Percentiles rank a stretch among this genome's conserved stretches.
phyloP scores from a whole-genome alignment of 2,329 filamentous ascomycete genomes.

The Clarireedia hainanense region DNA sequence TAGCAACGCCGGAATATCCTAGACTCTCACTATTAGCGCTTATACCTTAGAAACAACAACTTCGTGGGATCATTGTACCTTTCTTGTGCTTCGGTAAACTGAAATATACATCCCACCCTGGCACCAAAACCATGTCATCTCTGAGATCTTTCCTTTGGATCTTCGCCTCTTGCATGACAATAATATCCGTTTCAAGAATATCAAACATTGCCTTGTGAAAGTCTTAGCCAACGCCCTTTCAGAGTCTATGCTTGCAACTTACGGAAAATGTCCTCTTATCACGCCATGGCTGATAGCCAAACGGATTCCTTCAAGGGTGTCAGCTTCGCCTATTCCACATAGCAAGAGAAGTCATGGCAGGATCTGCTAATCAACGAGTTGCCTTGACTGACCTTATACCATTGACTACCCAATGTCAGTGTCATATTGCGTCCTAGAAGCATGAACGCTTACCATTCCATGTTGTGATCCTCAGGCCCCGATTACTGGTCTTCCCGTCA shows the following conservation, averaged over 20 bases:
- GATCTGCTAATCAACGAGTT: not conserved
- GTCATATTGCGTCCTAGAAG: not conserved
- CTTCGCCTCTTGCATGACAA: slow-evolving; percentile 93
- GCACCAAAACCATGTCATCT: slow-evolving; percentile 93
- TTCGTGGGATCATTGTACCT: slow-evolving; percentile 41
- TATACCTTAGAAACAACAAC: not conserved
- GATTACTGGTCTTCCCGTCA: slow-evolving; percentile 28
- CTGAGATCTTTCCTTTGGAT: slow-evolving; percentile 86
- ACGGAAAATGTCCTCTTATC: slow-evolving; percentile 63
- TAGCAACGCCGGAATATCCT: slow-evolving; percentile 94
- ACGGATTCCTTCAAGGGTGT: slow-evolving; percentile 55
- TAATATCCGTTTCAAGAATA: slow-evolving; percentile 82
- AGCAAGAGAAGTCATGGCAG: not conserved
- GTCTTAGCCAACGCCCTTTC: not conserved
- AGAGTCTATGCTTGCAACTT: slow-evolving; percentile 11
- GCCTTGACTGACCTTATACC: slow-evolving; percentile 57
- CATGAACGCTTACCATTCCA: slow-evolving; percentile 61
- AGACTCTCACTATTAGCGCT: slow-evolving; percentile 4
- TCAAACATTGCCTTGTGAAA: slow-evolving; percentile 76
- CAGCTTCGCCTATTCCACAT: not conserved
- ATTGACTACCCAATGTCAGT: slow-evolving; percentile 49
- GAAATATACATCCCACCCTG: slow-evolving; percentile 95
- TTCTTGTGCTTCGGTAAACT: slow-evolving; percentile 92
- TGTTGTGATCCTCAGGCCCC: slow-evolving; percentile 74
- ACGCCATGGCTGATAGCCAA: slow-evolving; percentile 78